Conservation (phyloP, 495 filamentous ascomycete species). For the Penicillium paradoxum region DNA sequence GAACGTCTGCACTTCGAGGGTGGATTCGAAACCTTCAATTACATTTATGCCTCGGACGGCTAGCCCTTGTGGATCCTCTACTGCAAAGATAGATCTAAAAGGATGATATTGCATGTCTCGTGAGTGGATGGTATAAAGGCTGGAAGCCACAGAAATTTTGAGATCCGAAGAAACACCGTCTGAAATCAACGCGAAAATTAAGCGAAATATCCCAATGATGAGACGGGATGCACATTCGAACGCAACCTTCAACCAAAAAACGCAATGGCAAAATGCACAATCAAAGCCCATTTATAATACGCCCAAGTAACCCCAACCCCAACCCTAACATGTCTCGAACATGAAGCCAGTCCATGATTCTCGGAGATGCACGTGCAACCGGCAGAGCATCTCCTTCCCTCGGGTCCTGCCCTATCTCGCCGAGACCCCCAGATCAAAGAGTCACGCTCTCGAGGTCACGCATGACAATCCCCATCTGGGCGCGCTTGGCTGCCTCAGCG, state of each 20-base stretch:
- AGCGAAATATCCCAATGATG: not conserved
- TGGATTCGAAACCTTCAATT: too few species aligned
- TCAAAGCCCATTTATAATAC: conserved; percentile 3
- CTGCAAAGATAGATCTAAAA: too few species aligned
- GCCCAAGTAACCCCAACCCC: not conserved
- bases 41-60: too few species aligned
- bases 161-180: conserved; percentile 1
- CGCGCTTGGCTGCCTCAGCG: conserved; percentile 91
- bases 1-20: too few species aligned
- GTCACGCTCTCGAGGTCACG: conserved; percentile 64
- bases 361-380: not conserved
- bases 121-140: not conserved
- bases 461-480: conserved; percentile 81
- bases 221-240: not conserved
- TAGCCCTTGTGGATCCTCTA: too few species aligned
- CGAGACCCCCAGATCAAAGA: conserved; percentile 22
- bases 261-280: not conserved
- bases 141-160: not conserved
- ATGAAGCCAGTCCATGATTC: conserved; percentile 14
- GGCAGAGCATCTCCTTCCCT: not conserved
- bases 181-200: not conserved
- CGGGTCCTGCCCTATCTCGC: conserved; percentile 10
- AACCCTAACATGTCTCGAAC: conserved; percentile 2
- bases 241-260: not conserved
- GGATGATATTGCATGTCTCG: conserved; percentile 3